phyloP scores from a whole-genome alignment of 2,329 filamentous ascomycete species.

The Nannizziopsis barbatae region DNA sequence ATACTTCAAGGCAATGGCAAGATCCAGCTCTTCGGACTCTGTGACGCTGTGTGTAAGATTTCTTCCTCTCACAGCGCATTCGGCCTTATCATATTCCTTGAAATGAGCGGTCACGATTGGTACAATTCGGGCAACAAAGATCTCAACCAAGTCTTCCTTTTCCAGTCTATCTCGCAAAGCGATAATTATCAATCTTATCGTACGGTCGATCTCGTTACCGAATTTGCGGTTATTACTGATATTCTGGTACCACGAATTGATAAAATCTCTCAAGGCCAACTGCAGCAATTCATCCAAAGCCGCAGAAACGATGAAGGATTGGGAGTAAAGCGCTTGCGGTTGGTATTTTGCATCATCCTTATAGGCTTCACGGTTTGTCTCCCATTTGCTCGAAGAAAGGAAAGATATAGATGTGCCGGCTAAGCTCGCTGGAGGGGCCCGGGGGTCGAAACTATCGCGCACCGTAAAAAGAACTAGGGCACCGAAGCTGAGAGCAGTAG shows the following conservation, averaged over 20 bases:
- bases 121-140: slow-evolving; percentile 68
- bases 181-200: slow-evolving; percentile 60
- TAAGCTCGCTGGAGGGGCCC: slow-evolving; percentile 30
- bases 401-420: slow-evolving; percentile 42
- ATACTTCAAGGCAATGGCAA: slow-evolving; percentile 92
- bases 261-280: slow-evolving; percentile 69
- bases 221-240: slow-evolving; percentile 77
- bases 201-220: slow-evolving; percentile 72
- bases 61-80: slow-evolving; percentile 72
- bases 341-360: slow-evolving; percentile 56
- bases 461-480: slow-evolving; percentile 51
- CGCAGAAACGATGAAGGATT: slow-evolving; percentile 65
- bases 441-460: slow-evolving; percentile 34
- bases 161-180: slow-evolving; percentile 61
- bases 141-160: slow-evolving; percentile 70
- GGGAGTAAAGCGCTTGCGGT: slow-evolving; percentile 58
- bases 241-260: slow-evolving; percentile 74
- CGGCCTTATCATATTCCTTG: slow-evolving; percentile 80
- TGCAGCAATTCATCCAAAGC: slow-evolving; percentile 69
- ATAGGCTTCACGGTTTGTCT: slow-evolving; percentile 55
- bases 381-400: slow-evolving; percentile 54
- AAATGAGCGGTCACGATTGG: slow-evolving; percentile 83
- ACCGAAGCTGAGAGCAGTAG: slow-evolving; percentile 44
- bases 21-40: slow-evolving; percentile 88
- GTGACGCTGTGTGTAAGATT: slow-evolving; percentile 83